Percentiles rank a stretch among this genome's conserved stretches.
phyloP scores from a whole-genome alignment of 306 rosid species.

The Trifolium dubium region DNA sequence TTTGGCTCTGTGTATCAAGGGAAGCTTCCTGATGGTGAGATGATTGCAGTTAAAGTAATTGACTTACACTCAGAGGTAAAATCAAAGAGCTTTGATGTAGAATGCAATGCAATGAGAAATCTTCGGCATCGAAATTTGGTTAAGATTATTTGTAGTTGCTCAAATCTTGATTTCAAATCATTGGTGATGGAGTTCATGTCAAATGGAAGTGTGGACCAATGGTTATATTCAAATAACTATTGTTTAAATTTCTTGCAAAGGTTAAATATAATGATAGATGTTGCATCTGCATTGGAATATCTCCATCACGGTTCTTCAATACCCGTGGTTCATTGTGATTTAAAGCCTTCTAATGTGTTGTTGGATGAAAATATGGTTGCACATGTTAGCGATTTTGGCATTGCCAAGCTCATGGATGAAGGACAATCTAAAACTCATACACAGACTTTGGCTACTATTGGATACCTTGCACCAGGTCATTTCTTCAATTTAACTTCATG shows the following conservation, averaged over 20 bases:
- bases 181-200: slow-evolving; percentile 39
- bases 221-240: slow-evolving; percentile 40
- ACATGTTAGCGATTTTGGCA: slow-evolving; percentile 46
- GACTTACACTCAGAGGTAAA: slow-evolving; percentile 2
- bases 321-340: slow-evolving; percentile 48
- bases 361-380: slow-evolving; percentile 56
- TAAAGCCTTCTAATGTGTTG: slow-evolving; percentile 53
- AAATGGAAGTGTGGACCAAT: slow-evolving; percentile 34
- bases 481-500: background rate
- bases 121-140: slow-evolving; percentile 40
- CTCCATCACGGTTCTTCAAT: slow-evolving; percentile 48
- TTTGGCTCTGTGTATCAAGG: slow-evolving; percentile 40
- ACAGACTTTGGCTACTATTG: slow-evolving; percentile 51
- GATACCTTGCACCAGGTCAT: slow-evolving; percentile 58
- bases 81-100: slow-evolving; percentile 34
- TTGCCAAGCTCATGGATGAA: slow-evolving; percentile 50
- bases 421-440: slow-evolving; percentile 42
- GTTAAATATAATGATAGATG: slow-evolving; percentile 38
- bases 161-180: slow-evolving; percentile 40
- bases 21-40: slow-evolving; percentile 27
- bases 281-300: slow-evolving; percentile 47
- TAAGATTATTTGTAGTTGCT: slow-evolving; percentile 34
- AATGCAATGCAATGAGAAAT: slow-evolving; percentile 43
- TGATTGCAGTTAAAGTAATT: slow-evolving; percentile 40
- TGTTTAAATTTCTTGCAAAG: slow-evolving; percentile 17